Percentiles rank a stretch among this genome's conserved stretches.
phyloP scores from a whole-genome alignment of 306 rosid genomes.

The Lotus japonicus region DNA sequence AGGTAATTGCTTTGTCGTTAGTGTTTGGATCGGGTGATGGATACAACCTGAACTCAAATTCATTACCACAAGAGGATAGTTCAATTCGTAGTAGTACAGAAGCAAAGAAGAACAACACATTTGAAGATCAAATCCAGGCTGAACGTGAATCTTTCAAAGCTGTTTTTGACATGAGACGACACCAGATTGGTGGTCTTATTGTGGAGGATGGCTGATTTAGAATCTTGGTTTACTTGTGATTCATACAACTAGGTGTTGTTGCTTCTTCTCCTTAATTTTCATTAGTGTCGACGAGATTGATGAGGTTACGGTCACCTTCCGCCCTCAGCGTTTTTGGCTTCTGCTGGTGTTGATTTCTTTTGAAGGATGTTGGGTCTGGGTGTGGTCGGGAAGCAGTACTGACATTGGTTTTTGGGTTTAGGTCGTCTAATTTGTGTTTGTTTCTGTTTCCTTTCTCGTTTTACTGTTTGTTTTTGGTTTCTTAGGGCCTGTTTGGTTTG shows the following conservation, averaged over 20 bases:
- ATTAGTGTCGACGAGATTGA: too few relatives aligned
- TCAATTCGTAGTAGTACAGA: constrained; percentile 19
- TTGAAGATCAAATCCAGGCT: constrained; percentile 74
- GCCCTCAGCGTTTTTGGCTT: too few relatives aligned
- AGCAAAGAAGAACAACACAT: constrained; percentile 48
- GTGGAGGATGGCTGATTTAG: constrained; percentile 53
- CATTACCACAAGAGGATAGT: constrained; percentile 50
- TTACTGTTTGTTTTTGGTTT: too few relatives aligned
- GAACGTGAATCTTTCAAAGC: constrained; percentile 87
- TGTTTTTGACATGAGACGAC: constrained; percentile 74
- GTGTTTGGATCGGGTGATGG: constrained; percentile 96
- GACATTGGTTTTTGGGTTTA: too few relatives aligned
- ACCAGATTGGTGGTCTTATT: constrained; percentile 66
- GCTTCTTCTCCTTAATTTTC: too few relatives aligned
- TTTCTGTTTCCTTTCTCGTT: too few relatives aligned
- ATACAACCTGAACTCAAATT: constrained; percentile 85
- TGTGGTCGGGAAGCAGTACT: too few relatives aligned
- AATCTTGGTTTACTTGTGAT: constrained; percentile 2
- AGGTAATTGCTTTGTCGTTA: constrained; percentile 53
- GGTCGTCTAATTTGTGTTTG: too few relatives aligned
- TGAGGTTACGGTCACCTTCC: too few relatives aligned
- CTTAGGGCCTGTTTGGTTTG: too few relatives aligned
- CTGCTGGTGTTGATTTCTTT: too few relatives aligned
- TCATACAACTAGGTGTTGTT: neutral
- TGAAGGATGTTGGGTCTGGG: too few relatives aligned